Conservation (phyloP, 1,284 basidiomycete species). For the Porodaedalea pini region DNA sequence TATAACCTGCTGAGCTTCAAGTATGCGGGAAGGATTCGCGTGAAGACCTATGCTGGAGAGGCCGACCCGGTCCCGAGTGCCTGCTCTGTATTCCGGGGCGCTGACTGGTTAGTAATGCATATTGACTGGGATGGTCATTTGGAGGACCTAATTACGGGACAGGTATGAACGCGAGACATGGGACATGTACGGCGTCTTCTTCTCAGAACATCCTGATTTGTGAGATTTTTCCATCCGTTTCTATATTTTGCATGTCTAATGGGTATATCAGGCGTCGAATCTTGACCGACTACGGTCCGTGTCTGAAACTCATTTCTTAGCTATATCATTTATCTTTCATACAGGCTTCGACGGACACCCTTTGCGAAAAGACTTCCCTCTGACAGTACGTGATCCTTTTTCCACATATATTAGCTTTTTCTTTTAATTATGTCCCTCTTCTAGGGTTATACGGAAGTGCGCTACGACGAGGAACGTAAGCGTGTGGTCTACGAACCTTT, state of each 20-base stretch:
- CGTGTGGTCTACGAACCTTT: constrained; percentile 97
- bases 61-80: constrained; percentile 91
- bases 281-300: constrained; percentile 92
- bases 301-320: constrained; percentile 2
- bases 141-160: neutral
- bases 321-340: constrained; percentile 18
- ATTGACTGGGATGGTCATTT: neutral
- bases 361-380: constrained; percentile 95
- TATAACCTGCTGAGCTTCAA: constrained; percentile 90
- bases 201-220: constrained; percentile 95
- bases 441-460: constrained; percentile 93
- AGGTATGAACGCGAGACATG: constrained; percentile 97
- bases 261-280: constrained; percentile 74
- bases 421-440: constrained; percentile 15
- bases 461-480: constrained; percentile 98
- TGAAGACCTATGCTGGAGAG: constrained; percentile 98
- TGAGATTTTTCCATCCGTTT: constrained; percentile 40
- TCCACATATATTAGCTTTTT: constrained; percentile 2
- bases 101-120: constrained; percentile 76
- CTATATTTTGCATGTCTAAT: constrained; percentile 14
- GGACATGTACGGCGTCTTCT: constrained; percentile 98
- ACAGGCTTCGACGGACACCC: constrained; percentile 98
- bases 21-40: constrained; percentile 78
- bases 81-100: constrained; percentile 79
- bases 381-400: constrained; percentile 61